Base-by-base conservation (phyloP, 495 filamentous ascomycete species). In the Penicillium manginii region DNA sequence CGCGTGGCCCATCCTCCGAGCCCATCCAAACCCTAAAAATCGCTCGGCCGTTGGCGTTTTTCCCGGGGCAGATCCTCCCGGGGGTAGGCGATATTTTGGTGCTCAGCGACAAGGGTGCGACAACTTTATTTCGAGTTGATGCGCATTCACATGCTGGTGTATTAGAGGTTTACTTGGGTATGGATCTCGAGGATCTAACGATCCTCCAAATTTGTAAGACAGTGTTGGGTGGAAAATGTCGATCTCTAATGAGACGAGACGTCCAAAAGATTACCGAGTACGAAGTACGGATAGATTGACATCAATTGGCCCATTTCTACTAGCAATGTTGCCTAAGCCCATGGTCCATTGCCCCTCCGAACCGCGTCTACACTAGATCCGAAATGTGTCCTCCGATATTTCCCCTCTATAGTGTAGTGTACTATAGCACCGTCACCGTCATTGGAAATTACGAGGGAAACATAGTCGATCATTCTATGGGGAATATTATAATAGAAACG, bases 121-220 rank as follows among this genome's bases (percentile, higher is more conserved):
- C 65, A 70, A 70, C 67, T 68, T 68, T 70, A 68, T 49, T 58
- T 61, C 33, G 26, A 49, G 53, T 40, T 35, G 46, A 52, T 56
- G 47, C 29, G 37, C 35, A 40, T 31, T 29, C 29, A 6, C 2
- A 39, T 17, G 31, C 4, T 1, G 15, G n/a, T 12, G 32, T n/a
- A 3, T 4, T 43, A 43, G 18, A 1, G 8, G 15, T 43, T 43
- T 43, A 37, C 35, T 5, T 10, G 1, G 3, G 21, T 47, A n/a
- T 47, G 35, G 42, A 48, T 37, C 53, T 35, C 17, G n/a, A 54
- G 17, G 18, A 33, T 12, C 18, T 17, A 37, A 11, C 35, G 4
- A 14, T 37, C 15, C 15, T 37, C 10, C 15, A 10, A 37, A 37
- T n/a, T 4, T 1, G 35, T 4, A 14, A 37, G 35, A n/a, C 35